A percentile compares a stretch with the other conserved stretches of the same genome.
Evolutionary conservation across 176 grass and related monocot genomes (phyloP).

Genomic region (Oryza meridionalis): DNA sequence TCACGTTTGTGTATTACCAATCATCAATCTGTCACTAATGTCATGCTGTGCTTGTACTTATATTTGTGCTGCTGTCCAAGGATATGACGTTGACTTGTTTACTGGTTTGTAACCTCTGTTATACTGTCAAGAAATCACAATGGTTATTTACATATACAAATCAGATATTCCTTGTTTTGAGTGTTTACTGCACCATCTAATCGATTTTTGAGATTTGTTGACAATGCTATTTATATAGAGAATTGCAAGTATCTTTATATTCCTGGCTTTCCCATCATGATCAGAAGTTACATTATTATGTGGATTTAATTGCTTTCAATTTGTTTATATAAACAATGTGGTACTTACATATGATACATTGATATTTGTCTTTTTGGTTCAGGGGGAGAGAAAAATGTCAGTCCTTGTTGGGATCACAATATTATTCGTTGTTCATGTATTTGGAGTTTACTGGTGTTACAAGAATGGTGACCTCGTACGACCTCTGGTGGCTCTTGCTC

Average conservation of each 20-base stretch:
- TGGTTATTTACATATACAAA: not conserved
- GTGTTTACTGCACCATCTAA: not conserved
- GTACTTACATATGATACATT: not conserved
- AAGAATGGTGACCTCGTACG: constrained; percentile 85
- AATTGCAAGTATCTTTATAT: not conserved
- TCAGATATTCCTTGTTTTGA: not conserved
- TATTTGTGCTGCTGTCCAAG: not conserved
- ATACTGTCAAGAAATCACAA: not conserved
- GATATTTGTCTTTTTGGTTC: constrained; percentile 30
- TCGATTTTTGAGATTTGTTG: not conserved
- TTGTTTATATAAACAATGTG: constrained; percentile 18
- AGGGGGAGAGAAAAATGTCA: constrained; percentile 88
- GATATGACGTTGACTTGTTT: not conserved
- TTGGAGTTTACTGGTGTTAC: constrained; percentile 96
- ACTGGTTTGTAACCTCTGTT: not conserved
- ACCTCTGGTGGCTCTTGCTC: constrained; percentile 85
- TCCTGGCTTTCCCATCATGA: not conserved
- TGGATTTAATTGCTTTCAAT: not conserved
- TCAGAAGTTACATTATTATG: not conserved
- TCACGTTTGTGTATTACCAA: constrained; percentile 6
- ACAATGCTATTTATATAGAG: not conserved
- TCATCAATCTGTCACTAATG: constrained; percentile 27
- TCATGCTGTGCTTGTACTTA: constrained; percentile 9
- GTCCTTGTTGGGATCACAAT: constrained; percentile 90
- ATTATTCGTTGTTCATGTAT: constrained; percentile 82